phyloP scores from a whole-genome alignment of 805 yeast genomes.

The Hagleromyces aurorensis region DNA sequence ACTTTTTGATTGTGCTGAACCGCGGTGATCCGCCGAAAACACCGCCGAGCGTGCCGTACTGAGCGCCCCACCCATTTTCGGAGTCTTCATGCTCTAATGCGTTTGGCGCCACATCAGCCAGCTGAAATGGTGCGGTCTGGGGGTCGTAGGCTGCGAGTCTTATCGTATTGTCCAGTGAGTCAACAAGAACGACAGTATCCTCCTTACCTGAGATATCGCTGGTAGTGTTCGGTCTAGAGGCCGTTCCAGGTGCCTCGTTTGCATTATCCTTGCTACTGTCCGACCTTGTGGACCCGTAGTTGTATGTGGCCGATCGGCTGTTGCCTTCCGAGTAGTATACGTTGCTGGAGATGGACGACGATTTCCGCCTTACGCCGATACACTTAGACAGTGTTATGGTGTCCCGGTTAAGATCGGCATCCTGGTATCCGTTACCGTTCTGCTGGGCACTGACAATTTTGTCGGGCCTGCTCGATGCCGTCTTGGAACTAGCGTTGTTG shows the following conservation, averaged over 20 bases:
- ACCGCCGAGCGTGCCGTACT: too few species aligned
- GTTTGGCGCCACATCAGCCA: too few species aligned
- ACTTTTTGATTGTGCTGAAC: conserved; percentile 5
- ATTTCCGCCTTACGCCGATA: conserved; percentile 30
- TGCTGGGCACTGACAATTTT: not conserved
- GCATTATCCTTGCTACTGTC: conserved; percentile 7
- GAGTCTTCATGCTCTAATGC: too few species aligned
- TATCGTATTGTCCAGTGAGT: conserved; percentile 20
- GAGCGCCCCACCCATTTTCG: too few species aligned
- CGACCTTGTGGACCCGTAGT: conserved; percentile 6
- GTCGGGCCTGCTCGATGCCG: not conserved
- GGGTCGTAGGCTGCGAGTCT: conserved; percentile 12
- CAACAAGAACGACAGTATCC: conserved; percentile 13
- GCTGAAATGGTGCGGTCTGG: too few species aligned
- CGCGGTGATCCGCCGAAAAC: too few species aligned
- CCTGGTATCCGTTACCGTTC: conserved; percentile 1
- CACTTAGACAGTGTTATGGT: conserved; percentile 33
- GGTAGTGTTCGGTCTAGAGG: not conserved
- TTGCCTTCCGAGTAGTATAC: conserved; percentile 21
- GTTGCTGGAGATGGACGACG: conserved; percentile 29
- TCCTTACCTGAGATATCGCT: conserved; percentile 5
- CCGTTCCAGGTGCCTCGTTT: conserved; percentile 2
- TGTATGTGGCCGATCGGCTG: conserved; percentile 10
- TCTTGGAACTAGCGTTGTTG: too few species aligned
- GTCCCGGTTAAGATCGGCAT: conserved; percentile 14